These are phyloP conservation scores for Helianthus annuus DNA, from an alignment of 129 eudicot genomes.

Conservation along the genomic window HanXRQr2.0-SUNRISE NC_035445.2:99582645-99583144, in stretches of 20 bases:
- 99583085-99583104: conserved; percentile 33
- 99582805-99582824: conserved; percentile 38
- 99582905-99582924: conserved; percentile 47
- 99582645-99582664: conserved; percentile 87
- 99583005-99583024: conserved; percentile 2
- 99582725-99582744: conserved; percentile 21
- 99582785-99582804: conserved; percentile 27
- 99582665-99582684: conserved; percentile 79
- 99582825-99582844: conserved; percentile 34
- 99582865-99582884: conserved; percentile 33
- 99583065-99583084: conserved; percentile 20
- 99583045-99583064: conserved; percentile 31
- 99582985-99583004: conserved; percentile 20
- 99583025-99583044: conserved; percentile 29
- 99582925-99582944: conserved; percentile 42
- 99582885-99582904: conserved; percentile 43
- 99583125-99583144: neutral
- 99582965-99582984: conserved; percentile 9
- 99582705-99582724: conserved; percentile 25
- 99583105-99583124: conserved; percentile 8
- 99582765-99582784: conserved; percentile 30
- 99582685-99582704: conserved; percentile 45
- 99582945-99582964: neutral
- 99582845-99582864: conserved; percentile 42
- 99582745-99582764: conserved; percentile 26